Evolutionary conservation across 352 stramenopile genomes (phyloP).

Genomic region (Phytophthora pisi): DNA sequence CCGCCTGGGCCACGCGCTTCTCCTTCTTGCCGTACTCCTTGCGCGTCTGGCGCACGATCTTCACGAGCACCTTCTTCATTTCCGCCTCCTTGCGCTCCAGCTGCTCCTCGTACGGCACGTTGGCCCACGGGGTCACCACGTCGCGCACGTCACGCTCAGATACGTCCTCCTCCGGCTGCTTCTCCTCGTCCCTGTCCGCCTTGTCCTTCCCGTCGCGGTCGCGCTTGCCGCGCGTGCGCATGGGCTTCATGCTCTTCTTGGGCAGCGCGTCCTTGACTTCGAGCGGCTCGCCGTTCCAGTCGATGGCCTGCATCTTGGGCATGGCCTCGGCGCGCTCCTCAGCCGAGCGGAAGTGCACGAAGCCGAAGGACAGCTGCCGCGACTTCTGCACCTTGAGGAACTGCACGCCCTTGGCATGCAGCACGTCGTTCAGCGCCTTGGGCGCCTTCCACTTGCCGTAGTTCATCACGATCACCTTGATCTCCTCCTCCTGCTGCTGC

Average conservation of each 20-base stretch:
- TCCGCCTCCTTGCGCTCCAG: slow-evolving; percentile 84
- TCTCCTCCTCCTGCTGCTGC: slow-evolving; percentile 54
- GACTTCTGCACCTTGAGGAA: slow-evolving; percentile 85
- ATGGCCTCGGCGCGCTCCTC: slow-evolving; percentile 65
- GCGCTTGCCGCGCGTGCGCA: slow-evolving; percentile 22
- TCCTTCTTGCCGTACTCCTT: slow-evolving; percentile 90
- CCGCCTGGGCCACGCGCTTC: slow-evolving; percentile 61
- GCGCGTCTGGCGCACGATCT: slow-evolving; percentile 82
- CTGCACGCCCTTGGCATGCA: slow-evolving; percentile 49
- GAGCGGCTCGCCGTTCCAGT: slow-evolving; percentile 73
- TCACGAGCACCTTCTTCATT: slow-evolving; percentile 91
- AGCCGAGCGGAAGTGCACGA: slow-evolving; percentile 69
- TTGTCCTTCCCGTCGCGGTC: slow-evolving; percentile 8
- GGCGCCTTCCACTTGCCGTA: slow-evolving; percentile 89
- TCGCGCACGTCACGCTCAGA: slow-evolving; percentile 61
- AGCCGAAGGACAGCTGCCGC: slow-evolving; percentile 79
- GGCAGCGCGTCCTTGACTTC: slow-evolving; percentile 82
- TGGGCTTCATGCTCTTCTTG: slow-evolving; percentile 57
- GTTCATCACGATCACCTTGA: slow-evolving; percentile 89
- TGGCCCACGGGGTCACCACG: slow-evolving; percentile 84
- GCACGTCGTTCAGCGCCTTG: slow-evolving; percentile 61
- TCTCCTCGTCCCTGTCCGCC: not conserved
- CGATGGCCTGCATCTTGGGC: slow-evolving; percentile 51
- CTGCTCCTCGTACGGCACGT: slow-evolving; percentile 82
- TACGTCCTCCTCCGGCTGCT: slow-evolving; percentile 26